Base-by-base conservation (phyloP, 2,329 filamentous ascomycete genomes). In the Botrytis porri region DNA sequence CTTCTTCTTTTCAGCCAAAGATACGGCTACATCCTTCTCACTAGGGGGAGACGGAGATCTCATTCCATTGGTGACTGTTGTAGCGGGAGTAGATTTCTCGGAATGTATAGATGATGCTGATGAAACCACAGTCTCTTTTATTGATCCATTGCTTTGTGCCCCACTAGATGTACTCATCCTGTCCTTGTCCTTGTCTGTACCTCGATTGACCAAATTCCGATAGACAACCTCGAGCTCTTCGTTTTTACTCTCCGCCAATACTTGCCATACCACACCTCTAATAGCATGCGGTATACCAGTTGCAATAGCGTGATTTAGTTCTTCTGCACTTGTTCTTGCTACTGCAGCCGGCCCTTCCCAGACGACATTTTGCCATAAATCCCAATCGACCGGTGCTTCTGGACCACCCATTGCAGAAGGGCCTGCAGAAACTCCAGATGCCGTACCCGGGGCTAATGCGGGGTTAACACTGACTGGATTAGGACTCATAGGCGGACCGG, bases 211-310 rank as follows among this genome's bases (percentile, higher is more conserved):
- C 16, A 99, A 86, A 74, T 97, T 94, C 76, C 88, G 89, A 83
- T 98, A 99, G n/a, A 94, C 88, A 25, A 86, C 84, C 82, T 99
- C 96, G 29, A 99, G 84, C 62, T 97, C 94, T 74, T 95, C 92
- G 78, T 94, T 97, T 82, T 97, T 97, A 84, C 95, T 98, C 80
- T 97, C 94, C 5, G 96, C 94, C 75, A 99, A 85, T 12, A 98
- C 95, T 83, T 99, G 96, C 96, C 96, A 99, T 69, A 99, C 95
- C 3, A 99, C 96, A n/a, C 96, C 97, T 73, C 96, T 91, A 75
- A 99, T 97, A 4, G 95, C 95, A 77, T 92, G 94, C 1, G 96
- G 96, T 73, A 99, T 99, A 45, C 96, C 96, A 57, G 92, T 93
- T 67, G 95, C 93, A 78, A 99, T 98, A 35, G 96, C 95, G 76